Base-by-base conservation (phyloP, 768 basidiomycete genomes). In the Pleurotus tuber-regium region DNA sequence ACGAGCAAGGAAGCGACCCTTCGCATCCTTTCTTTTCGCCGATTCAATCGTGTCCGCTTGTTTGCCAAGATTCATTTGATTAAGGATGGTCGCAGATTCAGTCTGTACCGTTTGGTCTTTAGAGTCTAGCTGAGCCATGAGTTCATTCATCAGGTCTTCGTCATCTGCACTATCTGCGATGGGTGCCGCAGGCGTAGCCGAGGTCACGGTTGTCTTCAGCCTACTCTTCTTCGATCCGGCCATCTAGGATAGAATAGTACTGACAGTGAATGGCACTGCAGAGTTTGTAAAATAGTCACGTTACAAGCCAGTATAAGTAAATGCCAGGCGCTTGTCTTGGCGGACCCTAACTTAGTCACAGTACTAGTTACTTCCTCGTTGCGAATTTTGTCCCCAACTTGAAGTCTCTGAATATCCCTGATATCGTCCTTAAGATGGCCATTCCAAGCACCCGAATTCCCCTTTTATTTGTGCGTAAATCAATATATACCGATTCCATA, bases 61-160 rank as follows among this genome's bases (percentile, higher is more conserved):
- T 36, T 71, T 54, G 43, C 70, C 65, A 31, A 70, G 57, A 42
- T 75, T 62, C 63, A 81, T 77, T 33, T 82, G 77, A 43, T 71
- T 73, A 47, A 80, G 62, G 7, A 81, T 69, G 25, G 64, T 61
- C 8, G 76, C 75, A 10, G 82, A 73, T 62, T 81, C 79, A 23
- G 66, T 63, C 59, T 78, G 77, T 1, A 77, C 72, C 36, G 70
- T 66, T 43, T 72, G 57, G 57, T 89, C 77, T 56, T 76, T 70
- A 5, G 80, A 80, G 59, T 91, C 88, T 23, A 95, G 81, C 63
- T 90, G 86, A 5, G 83, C 78, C 41, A 93, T 66, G 1, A 95
- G 79, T 59, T 89, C 85, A 57, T 90, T 79, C 71, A 92, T 74
- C 41, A 92, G 74, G 8, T 78, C 77, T 39, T 82, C 78, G 50